Conservation (phyloP, 176 grass and related monocot species). For the Ampelocalamus luodianensis region DNA sequence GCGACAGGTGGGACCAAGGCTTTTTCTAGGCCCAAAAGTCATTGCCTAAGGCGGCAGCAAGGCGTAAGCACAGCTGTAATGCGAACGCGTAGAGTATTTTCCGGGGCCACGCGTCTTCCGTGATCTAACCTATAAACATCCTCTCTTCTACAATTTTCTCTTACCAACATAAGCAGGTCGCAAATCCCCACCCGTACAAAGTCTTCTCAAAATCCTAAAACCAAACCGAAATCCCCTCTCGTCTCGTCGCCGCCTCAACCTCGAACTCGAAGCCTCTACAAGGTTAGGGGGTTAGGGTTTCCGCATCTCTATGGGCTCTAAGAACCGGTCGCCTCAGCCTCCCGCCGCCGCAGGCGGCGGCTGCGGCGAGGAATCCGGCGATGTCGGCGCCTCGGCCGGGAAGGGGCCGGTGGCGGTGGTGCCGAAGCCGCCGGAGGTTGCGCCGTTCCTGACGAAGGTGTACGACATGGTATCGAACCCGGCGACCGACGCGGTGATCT, state of each 20-base stretch:
- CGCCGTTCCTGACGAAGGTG: slow-evolving; percentile 80
- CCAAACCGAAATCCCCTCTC: slow-evolving; percentile 33
- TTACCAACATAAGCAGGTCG: background rate
- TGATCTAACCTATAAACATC: slow-evolving; percentile 32
- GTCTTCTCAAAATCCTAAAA: background rate
- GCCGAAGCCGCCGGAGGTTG: slow-evolving; percentile 56
- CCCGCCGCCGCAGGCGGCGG: background rate
- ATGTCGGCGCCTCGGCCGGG: slow-evolving; percentile 10
- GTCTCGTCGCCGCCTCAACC: background rate
- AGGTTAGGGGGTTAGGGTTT: slow-evolving; percentile 24
- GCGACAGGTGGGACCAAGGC: background rate
- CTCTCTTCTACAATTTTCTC: background rate
- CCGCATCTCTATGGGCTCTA: slow-evolving; percentile 42
- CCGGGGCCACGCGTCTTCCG: slow-evolving; percentile 35
- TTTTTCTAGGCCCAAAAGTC: background rate
- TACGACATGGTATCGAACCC: slow-evolving; percentile 78
- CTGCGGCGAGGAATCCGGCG: background rate
- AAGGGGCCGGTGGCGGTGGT: slow-evolving; percentile 1
- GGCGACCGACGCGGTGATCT: slow-evolving; percentile 63
- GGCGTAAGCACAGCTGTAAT: background rate
- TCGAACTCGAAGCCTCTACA: slow-evolving; percentile 30
- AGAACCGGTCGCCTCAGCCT: slow-evolving; percentile 46
- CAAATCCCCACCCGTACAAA: background rate
- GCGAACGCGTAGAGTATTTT: background rate
- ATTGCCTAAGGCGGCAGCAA: background rate